Evolutionary conservation across 352 stramenopile species (phyloP), one percentile per base, ranked within the genome.

Genomic region (Phytophthora multivora): DNA sequence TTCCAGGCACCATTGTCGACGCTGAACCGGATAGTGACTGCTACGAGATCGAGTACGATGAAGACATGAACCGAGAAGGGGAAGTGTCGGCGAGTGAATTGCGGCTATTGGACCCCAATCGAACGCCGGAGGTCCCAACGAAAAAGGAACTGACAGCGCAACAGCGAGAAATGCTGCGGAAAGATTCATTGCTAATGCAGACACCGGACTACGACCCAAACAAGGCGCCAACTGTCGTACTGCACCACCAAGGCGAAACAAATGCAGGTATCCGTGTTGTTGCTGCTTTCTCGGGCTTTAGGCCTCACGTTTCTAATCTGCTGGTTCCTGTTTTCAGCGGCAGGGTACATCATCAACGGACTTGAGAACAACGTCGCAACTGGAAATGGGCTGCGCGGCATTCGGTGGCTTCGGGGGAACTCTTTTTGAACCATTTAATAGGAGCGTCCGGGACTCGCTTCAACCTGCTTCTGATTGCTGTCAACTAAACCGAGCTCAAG

Each of bases 341-440:
- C 72, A 4, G 82, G 81, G 8, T 92, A 90, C 61, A 92, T 94
- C 42, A 94, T 94, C 65, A 92, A 94, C 46, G 81, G 86, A 23
- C 69, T 92, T 16, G 86, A 92, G 59, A 94, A 89, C 58, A 92
- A 94, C 51, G 83, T 94, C 35, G 86, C 86, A 16, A 79, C 83
- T 2, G 86, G 86, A 11, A 94, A 92, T 43, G 83, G 86, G 1
- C 66, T 94, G 31, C 79, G 86, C 7, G 85, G 85, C 40, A 94
- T 94, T 36, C 77, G 85, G 26, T 94, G 85, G 85, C 68, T 94
- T 26, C 75, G 83, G 30, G 80, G 82, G 26, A 94, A 94, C 59
- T 85, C 81, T n/a, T 75, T 89, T 55, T 90, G 65, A 73, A 18
- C 33, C 21, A 52, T 49, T 62, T 48, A 65, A 19, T 48, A 51